Conservation (phyloP, 2,329 filamentous ascomycete genomes). For the Basipetospora chlamydospora region DNA sequence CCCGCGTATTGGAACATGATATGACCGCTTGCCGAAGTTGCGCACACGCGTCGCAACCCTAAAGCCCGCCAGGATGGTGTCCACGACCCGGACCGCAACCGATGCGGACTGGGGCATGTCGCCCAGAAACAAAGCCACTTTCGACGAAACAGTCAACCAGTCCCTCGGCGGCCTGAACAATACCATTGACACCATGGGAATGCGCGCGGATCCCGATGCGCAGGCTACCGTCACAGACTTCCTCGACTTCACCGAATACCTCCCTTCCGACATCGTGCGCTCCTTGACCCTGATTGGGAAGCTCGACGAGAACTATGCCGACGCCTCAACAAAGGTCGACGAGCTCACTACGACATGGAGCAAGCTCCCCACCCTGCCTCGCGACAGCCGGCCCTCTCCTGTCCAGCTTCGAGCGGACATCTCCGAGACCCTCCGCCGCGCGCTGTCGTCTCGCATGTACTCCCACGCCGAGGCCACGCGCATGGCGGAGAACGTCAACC, state of each 20-base stretch:
- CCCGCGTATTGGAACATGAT: too few species aligned
- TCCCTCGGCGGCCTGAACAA: conserved; percentile 12
- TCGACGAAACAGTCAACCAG: conserved; percentile 12
- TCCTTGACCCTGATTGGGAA: conserved; percentile 51
- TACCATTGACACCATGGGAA: conserved; percentile 28
- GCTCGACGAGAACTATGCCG: conserved; percentile 43
- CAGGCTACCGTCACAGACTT: conserved; percentile 58
- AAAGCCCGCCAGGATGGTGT: not conserved
- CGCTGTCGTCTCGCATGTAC: conserved; percentile 40
- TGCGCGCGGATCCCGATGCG: conserved; percentile 49
- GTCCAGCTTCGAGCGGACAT: conserved; percentile 43
- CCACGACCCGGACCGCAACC: conserved; percentile 1
- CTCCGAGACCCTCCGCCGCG: conserved; percentile 39
- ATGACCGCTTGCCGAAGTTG: not conserved
- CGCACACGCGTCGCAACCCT: not conserved
- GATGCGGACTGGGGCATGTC: conserved; percentile 18
- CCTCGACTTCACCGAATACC: conserved; percentile 55
- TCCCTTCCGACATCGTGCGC: conserved; percentile 51
- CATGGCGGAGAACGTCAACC: conserved; percentile 48
- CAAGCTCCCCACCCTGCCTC: conserved; percentile 32
- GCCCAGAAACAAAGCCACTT: conserved; percentile 17
- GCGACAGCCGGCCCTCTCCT: conserved; percentile 31
- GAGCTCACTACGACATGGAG: conserved; percentile 43
- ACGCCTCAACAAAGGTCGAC: conserved; percentile 39
- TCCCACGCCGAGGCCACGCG: conserved; percentile 47